Base-by-base conservation (phyloP, 495 filamentous ascomycete genomes). In the Mytilinidion resinicola region DNA sequence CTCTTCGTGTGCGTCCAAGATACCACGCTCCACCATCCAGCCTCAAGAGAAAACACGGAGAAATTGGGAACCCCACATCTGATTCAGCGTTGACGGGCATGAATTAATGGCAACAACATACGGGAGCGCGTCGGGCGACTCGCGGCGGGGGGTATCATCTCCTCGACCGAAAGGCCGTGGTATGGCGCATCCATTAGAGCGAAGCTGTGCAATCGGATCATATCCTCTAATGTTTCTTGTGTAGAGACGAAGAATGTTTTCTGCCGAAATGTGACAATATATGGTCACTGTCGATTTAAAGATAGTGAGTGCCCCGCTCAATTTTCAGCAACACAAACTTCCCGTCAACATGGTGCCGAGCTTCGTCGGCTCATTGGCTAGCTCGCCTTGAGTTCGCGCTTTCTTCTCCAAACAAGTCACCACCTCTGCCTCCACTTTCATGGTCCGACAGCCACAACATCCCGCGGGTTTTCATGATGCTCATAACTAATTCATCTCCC, bases 221-320 rank as follows among this genome's bases (percentile, higher is more conserved):
- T 25, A 12, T 25, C 46, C 14, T 25, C 15, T 30, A 49, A 49
- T 49, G 42, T 21, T 30, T 39, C 20, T 34, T 39, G 15, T 37
- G 48, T 37, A 67, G 64, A 67, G 53, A 51, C 86, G 54, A 95
- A 91, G 72, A 90, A 92, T 64, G 96, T 89, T 0, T 78, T 93
- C 25, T 97, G 92, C 74, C 85, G 91, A 62, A 96, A 97, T 72
- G 85, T 97, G 11, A 82, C 89, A 38, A 96, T 97, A 58, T 96
- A 96, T 71, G 92, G 92, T 33, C 85, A 91, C 70, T 97, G 92
- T 72, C 86, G 89, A 51, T 96, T 88, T 72, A 87, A 93, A 73
- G 89, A 93, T 56, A 59, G 53, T 61, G 21, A 60, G 58, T 55
- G 38, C 47, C 48, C 61, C 6, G 25, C 25, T 30, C 25, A 30